Percentiles rank a stretch among this genome's conserved stretches.
Evolutionary conservation across 345 rosid species (phyloP).

Genomic region (Populus nigra): DNA sequence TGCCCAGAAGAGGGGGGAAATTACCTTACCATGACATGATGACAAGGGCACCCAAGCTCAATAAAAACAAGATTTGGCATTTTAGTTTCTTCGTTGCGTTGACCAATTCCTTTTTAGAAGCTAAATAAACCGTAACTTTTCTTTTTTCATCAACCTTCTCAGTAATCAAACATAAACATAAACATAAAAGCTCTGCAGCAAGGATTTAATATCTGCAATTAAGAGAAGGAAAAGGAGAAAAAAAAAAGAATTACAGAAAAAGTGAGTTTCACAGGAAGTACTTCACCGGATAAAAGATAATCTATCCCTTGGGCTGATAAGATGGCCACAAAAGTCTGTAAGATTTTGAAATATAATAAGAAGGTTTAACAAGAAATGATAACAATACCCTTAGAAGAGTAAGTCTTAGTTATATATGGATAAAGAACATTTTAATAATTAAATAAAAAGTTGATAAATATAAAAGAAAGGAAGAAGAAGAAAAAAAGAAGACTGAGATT

Average conservation of each 20-base stretch:
- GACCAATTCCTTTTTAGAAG: neutral
- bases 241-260: neutral
- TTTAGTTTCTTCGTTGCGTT: neutral
- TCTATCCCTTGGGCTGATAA: constrained; percentile 57
- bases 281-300: constrained; percentile 51
- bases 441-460: too few relatives aligned
- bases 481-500: too few relatives aligned
- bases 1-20: constrained; percentile 77
- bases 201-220: neutral
- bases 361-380: too few relatives aligned
- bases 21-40: constrained; percentile 42
- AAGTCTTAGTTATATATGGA: too few relatives aligned
- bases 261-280: neutral
- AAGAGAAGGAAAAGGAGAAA: neutral
- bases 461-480: too few relatives aligned
- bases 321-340: constrained; percentile 20
- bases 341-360: too few relatives aligned
- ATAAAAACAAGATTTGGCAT: neutral
- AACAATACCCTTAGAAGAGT: too few relatives aligned
- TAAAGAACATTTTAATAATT: too few relatives aligned
- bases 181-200: neutral
- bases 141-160: neutral
- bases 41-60: constrained; percentile 55
- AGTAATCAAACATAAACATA: neutral
- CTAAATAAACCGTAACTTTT: neutral